Percentiles rank a stretch among this genome's conserved stretches.
These are phyloP conservation scores for Suillus sp. DNA, from an alignment of 768 basidiomycete genomes.

Conservation along the genomic window DNA sequence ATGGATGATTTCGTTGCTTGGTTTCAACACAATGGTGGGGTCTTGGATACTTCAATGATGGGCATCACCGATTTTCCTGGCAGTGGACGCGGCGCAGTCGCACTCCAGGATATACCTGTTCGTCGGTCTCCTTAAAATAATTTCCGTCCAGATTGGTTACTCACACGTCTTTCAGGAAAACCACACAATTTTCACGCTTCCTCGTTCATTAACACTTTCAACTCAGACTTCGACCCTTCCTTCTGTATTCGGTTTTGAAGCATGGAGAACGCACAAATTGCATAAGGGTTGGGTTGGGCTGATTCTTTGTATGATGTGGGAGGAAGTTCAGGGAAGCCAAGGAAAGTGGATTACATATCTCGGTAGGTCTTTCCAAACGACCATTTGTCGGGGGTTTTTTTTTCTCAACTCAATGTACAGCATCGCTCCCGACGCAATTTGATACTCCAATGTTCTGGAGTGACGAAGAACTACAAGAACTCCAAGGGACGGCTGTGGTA, in stretches of 20 bases:
- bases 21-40: slow-evolving; percentile 57
- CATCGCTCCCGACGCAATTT: slow-evolving; percentile 68
- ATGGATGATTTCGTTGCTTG: slow-evolving; percentile 51
- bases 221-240: slow-evolving; percentile 74
- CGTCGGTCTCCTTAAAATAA: slow-evolving; percentile 17
- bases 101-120: slow-evolving; percentile 74
- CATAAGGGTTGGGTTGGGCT: slow-evolving; percentile 82
- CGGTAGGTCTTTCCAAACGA: slow-evolving; percentile 43
- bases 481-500: slow-evolving; percentile 86
- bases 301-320: slow-evolving; percentile 97
- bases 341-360: slow-evolving; percentile 78
- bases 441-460: slow-evolving; percentile 96
- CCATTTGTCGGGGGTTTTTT: not conserved
- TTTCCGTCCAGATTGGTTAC: not conserved
- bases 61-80: slow-evolving; percentile 49
- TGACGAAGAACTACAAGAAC: slow-evolving; percentile 66
- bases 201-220: slow-evolving; percentile 75
- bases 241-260: slow-evolving; percentile 53
- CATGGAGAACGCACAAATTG: slow-evolving; percentile 65
- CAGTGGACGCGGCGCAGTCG: slow-evolving; percentile 75
- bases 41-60: slow-evolving; percentile 47
- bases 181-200: slow-evolving; percentile 79
- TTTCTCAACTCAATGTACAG: slow-evolving; percentile 25
- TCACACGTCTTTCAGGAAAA: slow-evolving; percentile 54
- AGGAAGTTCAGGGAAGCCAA: slow-evolving; percentile 59